These are phyloP conservation scores for Tympanopsis confertula DNA, from an alignment of 2,329 filamentous ascomycete genomes.

Conservation along the genomic window DNA sequence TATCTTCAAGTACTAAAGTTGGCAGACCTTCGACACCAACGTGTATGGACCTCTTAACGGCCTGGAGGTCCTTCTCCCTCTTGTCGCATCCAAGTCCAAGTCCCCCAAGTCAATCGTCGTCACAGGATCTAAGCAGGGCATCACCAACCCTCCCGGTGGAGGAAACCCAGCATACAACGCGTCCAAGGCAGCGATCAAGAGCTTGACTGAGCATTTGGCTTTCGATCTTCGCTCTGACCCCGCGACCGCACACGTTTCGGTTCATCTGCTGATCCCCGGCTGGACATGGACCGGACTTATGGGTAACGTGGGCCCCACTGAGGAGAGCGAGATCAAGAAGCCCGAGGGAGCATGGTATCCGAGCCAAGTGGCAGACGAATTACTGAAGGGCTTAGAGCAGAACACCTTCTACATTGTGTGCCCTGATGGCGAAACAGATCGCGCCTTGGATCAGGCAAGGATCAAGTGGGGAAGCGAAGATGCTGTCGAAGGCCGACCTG, in stretches of 20 bases:
- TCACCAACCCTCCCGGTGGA: slow-evolving; percentile 77
- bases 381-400: slow-evolving; percentile 55
- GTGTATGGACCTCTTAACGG: slow-evolving; percentile 68
- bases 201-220: slow-evolving; percentile 62
- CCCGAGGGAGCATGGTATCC: slow-evolving; percentile 64
- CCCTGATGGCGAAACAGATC: slow-evolving; percentile 68
- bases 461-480: slow-evolving; percentile 68
- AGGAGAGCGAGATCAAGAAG: slow-evolving; percentile 45
- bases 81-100: slow-evolving; percentile 33
- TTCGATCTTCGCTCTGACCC: slow-evolving; percentile 49
- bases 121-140: slow-evolving; percentile 77
- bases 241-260: slow-evolving; percentile 33
- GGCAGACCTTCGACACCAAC: slow-evolving; percentile 44
- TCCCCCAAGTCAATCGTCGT: slow-evolving; percentile 53
- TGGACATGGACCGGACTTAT: slow-evolving; percentile 71
- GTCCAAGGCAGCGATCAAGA: slow-evolving; percentile 65
- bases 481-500: slow-evolving; percentile 52
- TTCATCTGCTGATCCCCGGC: slow-evolving; percentile 70
- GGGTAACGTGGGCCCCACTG: slow-evolving; percentile 11
- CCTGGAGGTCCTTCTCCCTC: slow-evolving; percentile 56
- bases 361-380: slow-evolving; percentile 61
- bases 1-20: slow-evolving; percentile 11
- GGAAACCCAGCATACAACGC: slow-evolving; percentile 79
- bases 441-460: slow-evolving; percentile 60
- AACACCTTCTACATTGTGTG: slow-evolving; percentile 72